Evolutionary conservation across 78 protist species (phyloP), one percentile per base, ranked within the genome.

Genomic region (Andalucia godoyi): DNA sequence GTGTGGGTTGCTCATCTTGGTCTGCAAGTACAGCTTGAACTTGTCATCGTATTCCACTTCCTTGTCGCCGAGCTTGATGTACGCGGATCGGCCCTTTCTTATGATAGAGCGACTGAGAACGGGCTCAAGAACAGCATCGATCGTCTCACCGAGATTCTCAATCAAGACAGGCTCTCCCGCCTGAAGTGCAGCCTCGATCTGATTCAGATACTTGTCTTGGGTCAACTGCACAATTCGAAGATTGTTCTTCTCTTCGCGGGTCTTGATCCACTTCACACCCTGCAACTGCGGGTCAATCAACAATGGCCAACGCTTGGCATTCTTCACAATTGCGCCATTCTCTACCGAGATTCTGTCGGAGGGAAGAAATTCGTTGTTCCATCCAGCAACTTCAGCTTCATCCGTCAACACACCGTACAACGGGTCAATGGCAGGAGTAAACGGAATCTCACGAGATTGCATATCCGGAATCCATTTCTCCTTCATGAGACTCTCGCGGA

Each of bases 1-100:
- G 72, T 81, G 90, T 29, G 96, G 96, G 63, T 86, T 86, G 49
- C 66, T 36, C 66, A 84, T 40, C 82, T 81, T 86, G 33, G 96
- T 84, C 74, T 84, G 89, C 55, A 91, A 25, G 81, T 60, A 76
- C 25, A 91, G 65, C 23, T 42, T 9, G 66, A 85, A 79, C 15
- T 61, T 58, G 25, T 45, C 66, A 50, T 79, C 76, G 69, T 61
- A 83, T 27, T 65, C 74, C 29, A 75, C 45, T 40, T 80, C 83
- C 53, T 62, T 57, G 50, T 75, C 91, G 15, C 91, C 91, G 6
- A 85, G 77, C 47, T 54, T 64, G 54, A 77, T 57, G 27, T 29
- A 0, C 32, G 32, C 0, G 33, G 53, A 21, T 18, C 60, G 23
- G 0, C 72, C 72, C 46, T 64, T 64, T 59, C 23, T 64, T 40